Conservation (phyloP, 441 rosid species). For the Arabidopsis hybrid region DNA sequence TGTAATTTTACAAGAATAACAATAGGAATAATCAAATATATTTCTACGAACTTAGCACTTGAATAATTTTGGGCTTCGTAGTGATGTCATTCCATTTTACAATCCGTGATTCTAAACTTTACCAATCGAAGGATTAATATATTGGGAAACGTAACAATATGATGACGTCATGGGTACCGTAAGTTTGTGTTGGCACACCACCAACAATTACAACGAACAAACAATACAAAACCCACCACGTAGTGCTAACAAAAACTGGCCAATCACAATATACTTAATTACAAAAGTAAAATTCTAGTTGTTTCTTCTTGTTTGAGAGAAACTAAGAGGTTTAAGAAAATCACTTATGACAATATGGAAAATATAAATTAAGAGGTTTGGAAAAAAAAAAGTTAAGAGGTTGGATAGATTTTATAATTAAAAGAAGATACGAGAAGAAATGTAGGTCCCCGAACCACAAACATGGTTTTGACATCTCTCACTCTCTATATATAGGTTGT, state of each 20-base stretch:
- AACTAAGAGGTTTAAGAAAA: too few relatives aligned
- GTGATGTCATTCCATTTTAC: background rate
- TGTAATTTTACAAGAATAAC: background rate
- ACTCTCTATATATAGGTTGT: constrained; percentile 46
- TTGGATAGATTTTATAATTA: constrained; percentile 14
- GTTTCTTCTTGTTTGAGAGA: background rate
- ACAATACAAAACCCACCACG: constrained; percentile 14
- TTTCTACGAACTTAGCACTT: background rate
- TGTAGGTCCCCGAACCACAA: constrained; percentile 43
- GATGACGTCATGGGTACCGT: constrained; percentile 26
- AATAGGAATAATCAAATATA: too few relatives aligned
- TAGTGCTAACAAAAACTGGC: constrained; percentile 6
- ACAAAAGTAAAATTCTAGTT: background rate
- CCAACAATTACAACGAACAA: background rate
- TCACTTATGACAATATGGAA: background rate
- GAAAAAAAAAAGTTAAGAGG: too few relatives aligned
- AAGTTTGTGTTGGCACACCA: constrained; percentile 31
- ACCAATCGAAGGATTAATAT: background rate
- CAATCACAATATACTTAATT: background rate
- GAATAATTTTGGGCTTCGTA: background rate
- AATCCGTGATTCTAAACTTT: background rate
- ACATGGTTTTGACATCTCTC: constrained; percentile 30
- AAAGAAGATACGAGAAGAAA: constrained; percentile 43
- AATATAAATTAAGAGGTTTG: background rate
- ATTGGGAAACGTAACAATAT: background rate